Evolutionary conservation across 2,329 filamentous ascomycete species (phyloP).

Genomic region (Botryotinia narcissicola): DNA sequence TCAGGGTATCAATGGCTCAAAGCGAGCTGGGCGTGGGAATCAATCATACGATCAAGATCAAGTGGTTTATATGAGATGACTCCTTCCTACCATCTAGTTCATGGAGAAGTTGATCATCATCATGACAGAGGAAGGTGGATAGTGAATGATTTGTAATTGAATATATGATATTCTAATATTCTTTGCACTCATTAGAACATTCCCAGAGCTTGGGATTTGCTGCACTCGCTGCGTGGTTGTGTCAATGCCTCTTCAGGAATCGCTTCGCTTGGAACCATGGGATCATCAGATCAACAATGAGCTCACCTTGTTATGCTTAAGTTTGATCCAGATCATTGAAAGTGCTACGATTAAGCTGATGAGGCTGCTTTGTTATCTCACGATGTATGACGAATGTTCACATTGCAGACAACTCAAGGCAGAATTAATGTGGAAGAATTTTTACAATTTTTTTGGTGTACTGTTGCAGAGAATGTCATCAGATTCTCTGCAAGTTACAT

Average conservation of each 20-base stretch:
- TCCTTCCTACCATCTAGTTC: neutral
- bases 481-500: neutral
- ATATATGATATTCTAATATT: neutral
- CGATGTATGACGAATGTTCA: neutral
- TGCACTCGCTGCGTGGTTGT: neutral
- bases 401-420: neutral
- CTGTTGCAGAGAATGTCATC: neutral
- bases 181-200: neutral
- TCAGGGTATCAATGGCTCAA: neutral
- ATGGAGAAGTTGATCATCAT: neutral
- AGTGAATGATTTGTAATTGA: neutral
- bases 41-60: rapidly evolving
- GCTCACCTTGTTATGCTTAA: neutral
- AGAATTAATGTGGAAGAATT: neutral
- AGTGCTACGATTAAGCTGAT: neutral
- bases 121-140: no score
- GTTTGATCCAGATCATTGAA: neutral
- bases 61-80: neutral
- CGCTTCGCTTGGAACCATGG: neutral
- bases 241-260: neutral
- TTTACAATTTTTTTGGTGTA: neutral
- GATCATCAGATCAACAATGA: neutral
- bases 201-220: neutral
- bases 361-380: neutral
- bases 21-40: rapidly evolving